Base-by-base conservation (phyloP, 2,329 filamentous ascomycete species). In the Diaporthe vexans region DNA sequence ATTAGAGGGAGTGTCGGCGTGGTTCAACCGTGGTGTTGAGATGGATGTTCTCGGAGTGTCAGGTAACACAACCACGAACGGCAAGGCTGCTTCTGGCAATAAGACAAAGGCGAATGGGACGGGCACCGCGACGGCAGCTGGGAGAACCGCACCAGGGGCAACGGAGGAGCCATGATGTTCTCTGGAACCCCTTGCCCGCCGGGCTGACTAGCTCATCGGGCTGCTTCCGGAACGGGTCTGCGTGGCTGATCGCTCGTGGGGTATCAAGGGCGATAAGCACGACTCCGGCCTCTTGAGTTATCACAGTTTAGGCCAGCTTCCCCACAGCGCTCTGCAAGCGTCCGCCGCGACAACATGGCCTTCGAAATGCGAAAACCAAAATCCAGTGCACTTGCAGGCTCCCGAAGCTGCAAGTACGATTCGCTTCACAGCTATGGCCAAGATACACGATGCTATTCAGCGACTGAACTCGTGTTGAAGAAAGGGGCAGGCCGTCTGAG, bases 1-100 rank as follows among this genome's bases (percentile, higher is more conserved):
- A 19, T 85, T 99, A 59, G 97, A 99, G 85, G 92, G 93, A 21
- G 90, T 97, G 4, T 98, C 95, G 80, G 94, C 94, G 79, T 83
- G 94, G 63, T 94, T 98, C 77, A 94, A 97, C 68, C 88, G 91
- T 13, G 96, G 95, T 0, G 91, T 98, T 21, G 91, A 95, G 78
- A 92, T 95, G 69, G 87, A 84, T 43, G 72, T 72, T 37, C 35
- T 70, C 7, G 69, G 51, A n/a, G 54, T 76, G 8, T 35, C 72
- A 9, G 58, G 65, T 5, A 59, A 46, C 1, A 74, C 72, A 26
- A 26, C 7, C 24, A 29, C 26, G 51, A 72, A 67, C 17, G 72
- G 43, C 37, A 65, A 57, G 54, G 43, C 37, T 11, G 19, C 21
- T 8, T n/a, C 46, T 17, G 59, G n/a, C 11, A 51, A n/a, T 8